Evolutionary conservation across 78 protist species (phyloP), one percentile per base, ranked within the genome.

Genomic region (Ministeria vibrans): DNA sequence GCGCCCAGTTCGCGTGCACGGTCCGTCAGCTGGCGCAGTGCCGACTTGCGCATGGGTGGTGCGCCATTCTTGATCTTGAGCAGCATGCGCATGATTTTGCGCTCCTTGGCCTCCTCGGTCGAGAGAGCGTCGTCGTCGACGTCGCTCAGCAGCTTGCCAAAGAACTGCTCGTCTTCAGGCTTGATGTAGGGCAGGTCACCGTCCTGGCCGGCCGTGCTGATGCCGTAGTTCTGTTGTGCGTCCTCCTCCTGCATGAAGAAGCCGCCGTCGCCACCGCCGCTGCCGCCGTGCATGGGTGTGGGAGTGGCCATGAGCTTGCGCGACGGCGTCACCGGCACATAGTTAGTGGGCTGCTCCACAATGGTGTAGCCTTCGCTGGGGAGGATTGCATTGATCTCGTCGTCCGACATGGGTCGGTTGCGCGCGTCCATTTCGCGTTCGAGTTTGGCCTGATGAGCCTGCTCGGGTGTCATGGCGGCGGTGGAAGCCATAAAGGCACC

Each of bases 1-100:
- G 99, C 95, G 0, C 99, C 99, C 55, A 98, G 94, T 30, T 92
- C 93, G 28, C 96, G 77, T 38, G 99, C 98, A 78, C 93, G 90
- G 70, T 96, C 97, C 2, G 99, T 94, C 53, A 98, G 77, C 51
- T 83, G 91, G 30, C 98, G 80, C 71, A 95, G 83, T 11, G 99
- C 99, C 30, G 78, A 72, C 87, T 95, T 98, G 43, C 99, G 81
- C 95, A 88, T 88, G 53, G 95, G 97, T 43, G 99, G 98, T 34
- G 95, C 91, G 82, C 99, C 99, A 90, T 97, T 98, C 85, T 98
- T 98, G 82, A 92, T 69, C 32, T 76, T 74, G 38, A 86, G 78
- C 63, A 97, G 90, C 22, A 95, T 84, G 84, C 85, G 83, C 98
- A 96, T 90, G 78, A 97, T 89, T 72, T 77, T 51, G 23, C 97